phyloP scores from a whole-genome alignment of 805 yeast genomes.

The Vanderwaltozyma verrucispora region DNA sequence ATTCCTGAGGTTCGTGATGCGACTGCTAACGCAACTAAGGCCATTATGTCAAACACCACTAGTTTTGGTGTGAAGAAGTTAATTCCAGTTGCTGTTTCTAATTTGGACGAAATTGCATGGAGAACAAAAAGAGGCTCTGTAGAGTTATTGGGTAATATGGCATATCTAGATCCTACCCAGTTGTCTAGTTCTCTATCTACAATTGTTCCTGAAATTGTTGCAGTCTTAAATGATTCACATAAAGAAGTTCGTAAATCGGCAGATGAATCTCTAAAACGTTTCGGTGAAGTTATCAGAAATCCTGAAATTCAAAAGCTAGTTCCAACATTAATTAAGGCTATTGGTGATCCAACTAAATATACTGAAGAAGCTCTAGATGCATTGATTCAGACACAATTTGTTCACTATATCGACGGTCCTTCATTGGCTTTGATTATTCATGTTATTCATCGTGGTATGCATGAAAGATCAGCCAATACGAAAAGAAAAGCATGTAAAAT shows the following conservation, averaged over 20 bases:
- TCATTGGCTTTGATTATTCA: constrained; percentile 91
- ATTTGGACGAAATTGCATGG: constrained; percentile 87
- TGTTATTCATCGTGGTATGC: constrained; percentile 91
- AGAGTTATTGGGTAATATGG: constrained; percentile 94
- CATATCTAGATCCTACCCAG: constrained; percentile 91
- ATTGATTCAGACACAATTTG: constrained; percentile 82
- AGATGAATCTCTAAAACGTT: constrained; percentile 73
- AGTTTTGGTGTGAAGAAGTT: constrained; percentile 84
- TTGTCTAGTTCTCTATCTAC: constrained; percentile 78
- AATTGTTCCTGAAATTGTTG: constrained; percentile 93
- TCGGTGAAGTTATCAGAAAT: constrained; percentile 94
- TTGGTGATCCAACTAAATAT: constrained; percentile 88
- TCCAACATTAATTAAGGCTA: constrained; percentile 78
- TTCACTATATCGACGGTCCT: constrained; percentile 97
- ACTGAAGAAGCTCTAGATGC: constrained; percentile 84
- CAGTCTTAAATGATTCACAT: constrained; percentile 88
- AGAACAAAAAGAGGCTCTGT: constrained; percentile 95
- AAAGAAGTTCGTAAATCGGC: constrained; percentile 96
- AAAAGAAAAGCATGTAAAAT: constrained; percentile 94
- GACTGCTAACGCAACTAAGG: constrained; percentile 75
- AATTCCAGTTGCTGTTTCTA: constrained; percentile 82
- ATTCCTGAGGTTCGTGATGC: constrained; percentile 81
- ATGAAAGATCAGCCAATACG: constrained; percentile 84
- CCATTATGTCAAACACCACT: constrained; percentile 84
- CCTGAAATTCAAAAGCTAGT: constrained; percentile 94